Conservation (phyloP, 495 filamentous ascomycete genomes). For the Trichoderma erinaceum region DNA sequence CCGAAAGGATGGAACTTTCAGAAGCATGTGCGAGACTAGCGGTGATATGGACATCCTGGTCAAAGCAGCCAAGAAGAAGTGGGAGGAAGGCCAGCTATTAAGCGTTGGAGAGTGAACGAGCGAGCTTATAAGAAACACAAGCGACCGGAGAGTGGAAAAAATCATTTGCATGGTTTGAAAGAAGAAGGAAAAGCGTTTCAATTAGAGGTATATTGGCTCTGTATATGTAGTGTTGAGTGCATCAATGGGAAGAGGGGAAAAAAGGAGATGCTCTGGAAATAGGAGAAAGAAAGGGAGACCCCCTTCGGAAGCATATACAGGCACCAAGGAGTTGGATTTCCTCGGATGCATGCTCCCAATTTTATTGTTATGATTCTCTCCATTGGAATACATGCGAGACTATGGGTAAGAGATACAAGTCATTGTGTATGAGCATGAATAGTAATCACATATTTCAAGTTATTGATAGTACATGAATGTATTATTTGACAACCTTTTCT, state of each 20-base stretch:
- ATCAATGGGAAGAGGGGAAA: neutral
- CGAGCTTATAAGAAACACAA: neutral
- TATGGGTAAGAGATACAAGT: neutral
- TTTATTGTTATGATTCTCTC: neutral
- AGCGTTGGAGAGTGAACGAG: conserved; percentile 20
- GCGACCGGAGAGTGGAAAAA: neutral
- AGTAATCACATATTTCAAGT: neutral
- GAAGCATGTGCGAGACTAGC: conserved; percentile 91
- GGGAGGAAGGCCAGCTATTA: conserved; percentile 37
- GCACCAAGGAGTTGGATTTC: neutral
- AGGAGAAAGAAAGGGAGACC: neutral
- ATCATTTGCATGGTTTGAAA: neutral
- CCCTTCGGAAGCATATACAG: neutral
- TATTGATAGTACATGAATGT: neutral
- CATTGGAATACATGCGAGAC: neutral
- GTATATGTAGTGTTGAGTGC: neutral
- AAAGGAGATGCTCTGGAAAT: neutral
- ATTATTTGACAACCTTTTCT: neutral
- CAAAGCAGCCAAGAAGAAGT: conserved; percentile 67
- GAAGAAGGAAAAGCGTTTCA: neutral
- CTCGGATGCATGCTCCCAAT: neutral
- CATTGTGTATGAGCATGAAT: conserved; percentile 7
- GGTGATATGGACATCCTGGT: conserved; percentile 71
- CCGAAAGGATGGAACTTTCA: conserved; percentile 65
- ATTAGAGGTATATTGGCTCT: neutral